phyloP scores from a whole-genome alignment of 257 asterid genomes.

The Scutellaria barbata region DNA sequence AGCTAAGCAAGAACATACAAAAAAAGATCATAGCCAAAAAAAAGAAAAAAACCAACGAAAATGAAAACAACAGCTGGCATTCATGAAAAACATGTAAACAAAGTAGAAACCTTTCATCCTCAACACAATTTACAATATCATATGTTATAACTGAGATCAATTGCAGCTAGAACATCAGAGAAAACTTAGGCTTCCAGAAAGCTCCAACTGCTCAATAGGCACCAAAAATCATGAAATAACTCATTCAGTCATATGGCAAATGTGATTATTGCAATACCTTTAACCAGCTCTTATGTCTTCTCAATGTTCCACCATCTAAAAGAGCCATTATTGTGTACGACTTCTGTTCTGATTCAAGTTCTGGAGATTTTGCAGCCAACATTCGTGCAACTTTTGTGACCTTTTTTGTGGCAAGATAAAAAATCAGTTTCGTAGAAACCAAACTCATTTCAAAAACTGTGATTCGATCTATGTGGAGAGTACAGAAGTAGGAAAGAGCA shows the following conservation, averaged over 20 bases:
- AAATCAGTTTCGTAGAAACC: slow-evolving; percentile 9
- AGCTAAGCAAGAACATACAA: slow-evolving; percentile 1
- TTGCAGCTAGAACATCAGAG: background rate
- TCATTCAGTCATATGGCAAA: slow-evolving; percentile 17
- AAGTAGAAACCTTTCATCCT: background rate
- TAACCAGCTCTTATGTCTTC: slow-evolving; percentile 92
- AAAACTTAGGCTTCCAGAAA: slow-evolving; percentile 7
- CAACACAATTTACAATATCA: background rate
- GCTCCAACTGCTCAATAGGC: slow-evolving; percentile 22
- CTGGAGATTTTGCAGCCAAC: slow-evolving; percentile 66
- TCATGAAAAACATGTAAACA: background rate
- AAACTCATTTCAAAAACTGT: slow-evolving; percentile 24
- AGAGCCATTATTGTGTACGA: slow-evolving; percentile 90
- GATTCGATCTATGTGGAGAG: slow-evolving; percentile 10
- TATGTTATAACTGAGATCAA: background rate
- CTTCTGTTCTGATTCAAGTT: slow-evolving; percentile 54
- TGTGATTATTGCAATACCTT: slow-evolving; percentile 55
- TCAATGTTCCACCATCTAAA: slow-evolving; percentile 90
- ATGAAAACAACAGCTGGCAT: slow-evolving; percentile 7
- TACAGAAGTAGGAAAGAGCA: slow-evolving; percentile 32
- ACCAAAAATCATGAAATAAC: slow-evolving; percentile 10
- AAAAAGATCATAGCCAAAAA: slow-evolving; percentile 6
- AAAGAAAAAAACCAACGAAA: slow-evolving; percentile 2
- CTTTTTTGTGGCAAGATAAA: slow-evolving; percentile 45
- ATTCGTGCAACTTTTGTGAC: slow-evolving; percentile 88